Conservation (phyloP, 148 eudicot species). For the Drosera capensis region DNA sequence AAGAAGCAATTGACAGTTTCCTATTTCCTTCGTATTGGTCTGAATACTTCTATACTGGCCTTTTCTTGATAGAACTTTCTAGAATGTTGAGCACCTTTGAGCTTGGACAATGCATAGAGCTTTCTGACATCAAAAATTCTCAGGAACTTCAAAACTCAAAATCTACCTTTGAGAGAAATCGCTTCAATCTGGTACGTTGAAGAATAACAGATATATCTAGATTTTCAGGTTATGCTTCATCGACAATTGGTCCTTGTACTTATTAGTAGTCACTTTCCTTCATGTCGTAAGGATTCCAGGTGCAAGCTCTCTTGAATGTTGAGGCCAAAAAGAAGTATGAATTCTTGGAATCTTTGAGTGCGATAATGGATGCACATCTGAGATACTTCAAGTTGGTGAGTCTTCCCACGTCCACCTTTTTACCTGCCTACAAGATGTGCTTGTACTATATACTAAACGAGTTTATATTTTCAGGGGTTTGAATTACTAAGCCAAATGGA, state of each 20-base stretch:
- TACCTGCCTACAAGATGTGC: constrained; percentile 1
- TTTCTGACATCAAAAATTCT: constrained; percentile 6
- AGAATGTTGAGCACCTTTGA: background rate
- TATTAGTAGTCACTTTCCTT: constrained; percentile 5
- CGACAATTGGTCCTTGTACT: background rate
- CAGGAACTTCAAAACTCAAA: constrained; percentile 88
- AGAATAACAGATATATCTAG: background rate
- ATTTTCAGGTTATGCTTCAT: background rate
- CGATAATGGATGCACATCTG: constrained; percentile 96
- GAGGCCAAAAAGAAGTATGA: constrained; percentile 92
- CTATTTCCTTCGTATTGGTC: no score
- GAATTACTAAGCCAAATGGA: constrained; percentile 78
- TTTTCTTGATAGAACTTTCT: no score
- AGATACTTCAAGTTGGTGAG: constrained; percentile 84
- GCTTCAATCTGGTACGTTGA: constrained; percentile 70
- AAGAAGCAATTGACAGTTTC: no score
- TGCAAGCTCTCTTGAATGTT: constrained; percentile 66
- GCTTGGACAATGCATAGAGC: background rate
- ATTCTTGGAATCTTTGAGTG: constrained; percentile 83
- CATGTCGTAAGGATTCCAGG: constrained; percentile 59
- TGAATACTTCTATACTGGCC: no score
- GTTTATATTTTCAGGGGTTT: constrained; percentile 50
- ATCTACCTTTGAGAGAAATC: constrained; percentile 83
- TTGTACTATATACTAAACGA: constrained; percentile 5
- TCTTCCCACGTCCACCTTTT: constrained; percentile 1